Evolutionary conservation across 2,329 filamentous ascomycete genomes (phyloP).

Genomic region (Colletotrichum chlorophyti): DNA sequence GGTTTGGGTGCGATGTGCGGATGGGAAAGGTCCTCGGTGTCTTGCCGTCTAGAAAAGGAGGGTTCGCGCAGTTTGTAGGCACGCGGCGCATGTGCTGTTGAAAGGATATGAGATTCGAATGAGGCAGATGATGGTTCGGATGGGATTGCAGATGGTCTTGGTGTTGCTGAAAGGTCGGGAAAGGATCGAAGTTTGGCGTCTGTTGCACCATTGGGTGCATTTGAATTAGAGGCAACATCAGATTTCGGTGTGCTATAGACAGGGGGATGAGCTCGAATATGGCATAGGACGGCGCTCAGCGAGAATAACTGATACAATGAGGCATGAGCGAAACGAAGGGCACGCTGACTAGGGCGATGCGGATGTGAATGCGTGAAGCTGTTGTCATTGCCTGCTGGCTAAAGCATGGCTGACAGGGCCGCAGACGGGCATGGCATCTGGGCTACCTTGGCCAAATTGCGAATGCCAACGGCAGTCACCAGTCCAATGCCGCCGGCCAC

Average conservation of each 20-base stretch:
- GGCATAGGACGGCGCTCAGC: neutral
- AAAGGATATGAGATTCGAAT: conserved; percentile 28
- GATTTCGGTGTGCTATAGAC: conserved; percentile 11
- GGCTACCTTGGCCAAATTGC: conserved; percentile 33
- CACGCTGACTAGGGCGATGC: conserved; percentile 20
- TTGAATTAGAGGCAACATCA: conserved; percentile 60
- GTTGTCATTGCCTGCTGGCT: conserved; percentile 52
- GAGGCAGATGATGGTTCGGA: conserved; percentile 32
- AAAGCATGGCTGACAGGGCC: conserved; percentile 47
- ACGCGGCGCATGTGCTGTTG: conserved; percentile 31
- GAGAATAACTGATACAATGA: conserved; percentile 15
- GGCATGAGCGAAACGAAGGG: conserved; percentile 35
- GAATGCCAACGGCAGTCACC: conserved; percentile 28
- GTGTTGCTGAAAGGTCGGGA: conserved; percentile 35
- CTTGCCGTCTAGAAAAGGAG: conserved; percentile 28
- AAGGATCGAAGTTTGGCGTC: conserved; percentile 46
- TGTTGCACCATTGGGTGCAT: conserved; percentile 58
- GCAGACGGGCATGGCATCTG: conserved; percentile 53
- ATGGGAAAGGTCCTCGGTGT: conserved; percentile 43
- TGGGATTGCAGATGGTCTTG: conserved; percentile 31
- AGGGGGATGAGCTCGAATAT: conserved; percentile 14
- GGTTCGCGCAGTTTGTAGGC: conserved; percentile 6
- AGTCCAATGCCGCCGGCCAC: conserved; percentile 26
- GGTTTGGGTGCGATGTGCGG: conserved; percentile 42
- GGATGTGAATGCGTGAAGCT: too few species aligned